phyloP scores from a whole-genome alignment of 2,329 filamentous ascomycete species.

The Diaporthe sp. region DNA sequence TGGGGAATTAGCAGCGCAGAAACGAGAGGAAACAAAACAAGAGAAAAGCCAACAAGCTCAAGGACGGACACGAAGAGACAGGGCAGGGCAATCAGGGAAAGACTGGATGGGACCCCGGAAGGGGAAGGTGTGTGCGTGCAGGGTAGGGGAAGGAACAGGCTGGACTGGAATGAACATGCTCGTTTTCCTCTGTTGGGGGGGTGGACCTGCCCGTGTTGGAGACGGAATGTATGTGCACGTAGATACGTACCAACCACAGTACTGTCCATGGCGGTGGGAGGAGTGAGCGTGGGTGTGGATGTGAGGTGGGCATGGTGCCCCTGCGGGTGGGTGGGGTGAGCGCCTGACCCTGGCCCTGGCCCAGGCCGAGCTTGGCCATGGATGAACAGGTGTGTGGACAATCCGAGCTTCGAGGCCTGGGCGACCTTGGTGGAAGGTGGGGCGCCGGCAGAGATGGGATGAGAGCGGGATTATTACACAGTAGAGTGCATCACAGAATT shows the following conservation, averaged over 20 bases:
- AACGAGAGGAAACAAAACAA: constrained; percentile 30
- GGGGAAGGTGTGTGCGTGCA: constrained; percentile 14
- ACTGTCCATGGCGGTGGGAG: no score
- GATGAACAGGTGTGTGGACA: constrained; percentile 5
- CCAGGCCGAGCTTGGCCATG: constrained; percentile 20
- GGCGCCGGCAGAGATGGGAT: constrained; percentile 23
- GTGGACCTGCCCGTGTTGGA: constrained; percentile 16
- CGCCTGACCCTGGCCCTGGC: not conserved
- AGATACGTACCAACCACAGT: not conserved
- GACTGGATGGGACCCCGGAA: constrained; percentile 12
- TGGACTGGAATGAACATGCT: constrained; percentile 15
- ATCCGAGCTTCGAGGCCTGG: constrained; percentile 22
- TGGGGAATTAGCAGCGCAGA: constrained; percentile 9
- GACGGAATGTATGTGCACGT: not conserved
- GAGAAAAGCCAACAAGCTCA: not conserved
- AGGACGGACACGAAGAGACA: constrained; percentile 23
- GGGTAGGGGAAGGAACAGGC: constrained; percentile 1
- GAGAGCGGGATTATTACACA: constrained; percentile 4
- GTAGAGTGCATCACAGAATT: constrained; percentile 5
- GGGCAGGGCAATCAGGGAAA: not conserved
- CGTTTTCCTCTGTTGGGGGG: constrained; percentile 1
- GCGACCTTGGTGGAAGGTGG: constrained; percentile 23
- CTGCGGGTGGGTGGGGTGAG: not conserved
- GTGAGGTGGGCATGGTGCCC: not conserved
- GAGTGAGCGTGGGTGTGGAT: not conserved